Base-by-base conservation (phyloP, 805 yeast genomes). In the Ogataea wickerhamii region DNA sequence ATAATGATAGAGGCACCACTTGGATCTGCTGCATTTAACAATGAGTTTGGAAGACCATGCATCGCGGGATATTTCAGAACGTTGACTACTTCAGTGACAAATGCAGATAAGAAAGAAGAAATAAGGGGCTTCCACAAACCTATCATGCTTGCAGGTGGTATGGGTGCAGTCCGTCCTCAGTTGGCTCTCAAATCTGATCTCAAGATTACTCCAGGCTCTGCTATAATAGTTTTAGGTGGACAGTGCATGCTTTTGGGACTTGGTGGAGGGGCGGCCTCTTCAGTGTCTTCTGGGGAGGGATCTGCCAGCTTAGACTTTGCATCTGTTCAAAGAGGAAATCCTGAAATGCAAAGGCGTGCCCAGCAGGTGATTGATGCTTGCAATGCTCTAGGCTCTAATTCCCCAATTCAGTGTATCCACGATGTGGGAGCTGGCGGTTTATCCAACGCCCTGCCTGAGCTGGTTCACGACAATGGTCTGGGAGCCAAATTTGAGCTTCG, bases 371-470 rank as follows among this genome's bases (percentile, higher is more conserved):
- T 93, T 48, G 95, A 91, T 62, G 80, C 94, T 13, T 93, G 99
- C 74, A 80, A 81, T 29, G 80, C 96, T 2, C 70, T 86, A 37
- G 96, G 95, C 35, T 67, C 67, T 11, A 67, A 67, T 16, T 73
- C 70, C 42, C 98, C 98, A 36, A 86, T 93, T 48, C 93, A 89
- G 64, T 88, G 94, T 26, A 85, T 93, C 53, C 99, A 93, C 63
- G 99, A 93, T 66, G 98, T 93, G 32, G 99, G 99, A 64, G 99
- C 99, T 34, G 99, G 99, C 64, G 99, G 99, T 34, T 71, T 93
- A 49, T 88, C 97, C 16, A 93, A 93, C 56, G 99, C 98, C 6
- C 71, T 93, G 52, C 97, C 99, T 7, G 99, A 93, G 67, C 74
- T 93, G 49, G 98, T 93, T 18, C 97, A 93, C 58, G 99, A 93